These are phyloP conservation scores for Phaeosphaeriaceae sp. DNA, from an alignment of 2,329 filamentous ascomycete genomes.

Conservation along the genomic window DNA sequence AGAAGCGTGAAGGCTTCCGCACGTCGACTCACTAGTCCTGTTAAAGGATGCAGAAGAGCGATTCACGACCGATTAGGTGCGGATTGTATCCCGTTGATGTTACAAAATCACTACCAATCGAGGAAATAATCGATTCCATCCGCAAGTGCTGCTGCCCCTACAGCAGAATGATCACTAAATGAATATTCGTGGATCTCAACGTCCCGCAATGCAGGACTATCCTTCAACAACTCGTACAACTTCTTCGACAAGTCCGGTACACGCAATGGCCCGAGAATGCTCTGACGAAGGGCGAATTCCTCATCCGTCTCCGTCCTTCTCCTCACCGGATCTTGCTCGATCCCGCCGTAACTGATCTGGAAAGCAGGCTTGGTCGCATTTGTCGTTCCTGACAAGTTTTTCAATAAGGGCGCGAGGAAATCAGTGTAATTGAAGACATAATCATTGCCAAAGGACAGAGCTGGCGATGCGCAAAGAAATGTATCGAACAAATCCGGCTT, in stretches of 20 bases:
- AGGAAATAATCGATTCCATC: conserved; percentile 46
- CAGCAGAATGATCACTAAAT: conserved; percentile 41
- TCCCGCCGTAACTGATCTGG: conserved; percentile 39
- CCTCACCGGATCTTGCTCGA: conserved; percentile 35
- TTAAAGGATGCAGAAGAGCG: background rate
- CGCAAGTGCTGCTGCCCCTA: conserved; percentile 33
- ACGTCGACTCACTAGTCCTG: background rate
- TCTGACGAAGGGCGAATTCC: conserved; percentile 34
- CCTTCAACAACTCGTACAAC: conserved; percentile 31
- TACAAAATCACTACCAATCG: conserved; percentile 26
- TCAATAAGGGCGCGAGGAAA: conserved; percentile 29
- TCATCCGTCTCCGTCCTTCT: conserved; percentile 36
- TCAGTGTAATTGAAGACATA: conserved; percentile 44
- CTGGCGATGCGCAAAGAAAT: conserved; percentile 56
- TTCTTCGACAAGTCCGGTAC: conserved; percentile 31
- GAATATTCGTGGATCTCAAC: conserved; percentile 38
- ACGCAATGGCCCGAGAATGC: conserved; percentile 28
- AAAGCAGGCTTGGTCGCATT: conserved; percentile 36
- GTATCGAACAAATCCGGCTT: conserved; percentile 52
- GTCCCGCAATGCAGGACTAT: conserved; percentile 31
- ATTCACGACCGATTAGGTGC: background rate
- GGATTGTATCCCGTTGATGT: no score
- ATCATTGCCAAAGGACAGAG: conserved; percentile 57
- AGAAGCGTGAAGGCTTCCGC: background rate
- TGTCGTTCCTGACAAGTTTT: background rate